Evolutionary conservation across 2,329 filamentous ascomycete species (phyloP).

Genomic region (Epichloe baconii): DNA sequence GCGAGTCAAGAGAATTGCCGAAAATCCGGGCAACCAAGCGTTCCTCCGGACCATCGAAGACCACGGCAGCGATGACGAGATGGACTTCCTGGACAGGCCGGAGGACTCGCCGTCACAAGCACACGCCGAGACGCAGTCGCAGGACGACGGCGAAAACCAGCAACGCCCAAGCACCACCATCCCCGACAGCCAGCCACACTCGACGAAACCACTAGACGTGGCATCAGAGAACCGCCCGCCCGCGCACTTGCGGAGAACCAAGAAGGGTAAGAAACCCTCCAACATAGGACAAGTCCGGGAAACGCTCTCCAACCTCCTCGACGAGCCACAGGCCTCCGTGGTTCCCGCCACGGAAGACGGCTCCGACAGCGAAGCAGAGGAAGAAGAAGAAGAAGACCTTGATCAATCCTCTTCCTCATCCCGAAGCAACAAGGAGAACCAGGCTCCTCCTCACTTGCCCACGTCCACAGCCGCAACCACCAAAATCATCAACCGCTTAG

Average conservation of each 20-base stretch:
- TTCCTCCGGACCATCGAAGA: slow-evolving; percentile 89
- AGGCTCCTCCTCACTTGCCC: slow-evolving; percentile 21
- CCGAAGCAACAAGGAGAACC: slow-evolving; percentile 37
- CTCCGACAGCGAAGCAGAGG: slow-evolving; percentile 24
- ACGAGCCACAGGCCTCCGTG: slow-evolving; percentile 39
- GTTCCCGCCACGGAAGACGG: slow-evolving; percentile 29
- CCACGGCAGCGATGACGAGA: slow-evolving; percentile 59
- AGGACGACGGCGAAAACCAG: slow-evolving; percentile 14
- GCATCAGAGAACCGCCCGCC: slow-evolving; percentile 28
- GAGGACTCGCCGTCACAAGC: slow-evolving; percentile 17
- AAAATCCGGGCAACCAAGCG: slow-evolving; percentile 77
- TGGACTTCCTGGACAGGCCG: slow-evolving; percentile 54
- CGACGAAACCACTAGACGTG: slow-evolving; percentile 22
- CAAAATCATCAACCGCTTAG: slow-evolving; percentile 57
- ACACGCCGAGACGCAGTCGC: slow-evolving; percentile 20
- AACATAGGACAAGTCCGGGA: slow-evolving; percentile 71
- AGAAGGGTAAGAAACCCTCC: slow-evolving; percentile 51
- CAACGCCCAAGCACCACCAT: slow-evolving; percentile 23
- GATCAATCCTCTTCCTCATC: slow-evolving; percentile 8
- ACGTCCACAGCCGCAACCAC: slow-evolving; percentile 16
- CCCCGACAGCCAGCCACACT: slow-evolving; percentile 40
- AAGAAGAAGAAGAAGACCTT: not conserved
- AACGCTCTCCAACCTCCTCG: slow-evolving; percentile 66
- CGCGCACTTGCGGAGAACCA: slow-evolving; percentile 49
- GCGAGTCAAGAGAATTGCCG: slow-evolving; percentile 77